Base-by-base conservation (phyloP, 2,329 filamentous ascomycete species). In the Plenodomus biglobosus region DNA sequence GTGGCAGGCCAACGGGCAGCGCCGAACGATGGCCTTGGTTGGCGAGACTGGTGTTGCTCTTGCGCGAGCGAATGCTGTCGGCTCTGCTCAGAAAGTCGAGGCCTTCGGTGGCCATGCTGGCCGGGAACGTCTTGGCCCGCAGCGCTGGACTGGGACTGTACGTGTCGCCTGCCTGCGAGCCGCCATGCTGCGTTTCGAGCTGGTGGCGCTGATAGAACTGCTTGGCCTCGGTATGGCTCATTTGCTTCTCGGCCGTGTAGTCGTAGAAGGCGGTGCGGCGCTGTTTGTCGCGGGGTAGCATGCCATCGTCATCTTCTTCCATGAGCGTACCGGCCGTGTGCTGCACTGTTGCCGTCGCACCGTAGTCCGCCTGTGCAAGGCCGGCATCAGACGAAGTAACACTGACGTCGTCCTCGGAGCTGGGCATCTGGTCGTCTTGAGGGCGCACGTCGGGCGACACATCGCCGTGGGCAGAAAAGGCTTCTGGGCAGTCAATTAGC, bases 221-320 rank as follows among this genome's bases (percentile, higher is more conserved):
- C 73, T 96, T 97, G 50, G 92, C 90, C 70, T 99, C 94, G 20
- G 89, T 86, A 71, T 96, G 91, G 65, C 87, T 95, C 85, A 96
- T 88, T 66, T 92, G 89, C 64, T 94, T 95, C 73, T 99, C 94
- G 44, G 90, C 88, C 43, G 92, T 87, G 65, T 92, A 90, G 72
- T 96, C 92, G 75, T 95, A 96, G 68, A 91, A 95, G 17, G 92
- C 89, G 8, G 91, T 96, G 68, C 86, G 86, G 48, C 79, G 75
- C 66, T 83, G 79, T 65, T 76, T 78, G 61, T 80, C 78, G 59
- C 78, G 67, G 36, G 74, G 73, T 36, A 79, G 70, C 64, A 78
- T 60, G 30, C 68, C 68, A 52, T 58, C 57, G 40, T 55, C 58
- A 35, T 61, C 67, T 8, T 62, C 61, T 22, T 66, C 65, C 19